Base-by-base conservation (phyloP, 148 eudicot species). In the Diospyros kaki region DNA sequence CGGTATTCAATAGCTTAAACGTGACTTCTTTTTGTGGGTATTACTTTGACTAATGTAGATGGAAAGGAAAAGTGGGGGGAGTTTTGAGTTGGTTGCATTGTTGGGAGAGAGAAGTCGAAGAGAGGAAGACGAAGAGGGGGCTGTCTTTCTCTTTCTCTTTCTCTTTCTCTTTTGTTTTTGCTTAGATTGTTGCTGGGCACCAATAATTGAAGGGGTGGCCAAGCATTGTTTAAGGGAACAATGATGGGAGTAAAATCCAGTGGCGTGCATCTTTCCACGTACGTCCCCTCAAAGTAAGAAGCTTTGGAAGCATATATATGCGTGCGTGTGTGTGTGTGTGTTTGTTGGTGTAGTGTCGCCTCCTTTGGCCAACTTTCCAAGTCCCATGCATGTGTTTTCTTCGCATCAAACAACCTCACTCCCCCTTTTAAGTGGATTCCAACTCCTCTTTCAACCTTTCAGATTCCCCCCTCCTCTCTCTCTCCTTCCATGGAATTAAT, bases 231-330 rank as follows among this genome's bases (percentile, higher is more conserved):
- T 70, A 45, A 72, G 71, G 61, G 63, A 82, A 38, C 73, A 76
- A 79, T 79, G 62, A 79, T 79, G 67, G 68, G 61, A 45, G 62
- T 5, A 38, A 55, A 44, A 63, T 50, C 69, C 7, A 83, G 80
- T 83, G 85, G 85, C 72, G 42, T 82, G 46, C 74, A 70, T 72
- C 85, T 83, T 83, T 83, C 79, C 85, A 83, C 80, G 77, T 76
- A 28, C 28, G 28, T 28, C 28, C 28, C 28, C 28, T 77, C 72
- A 9, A 82, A 67, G 42, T 71, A 10, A 18, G 28, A 28, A 53
- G 65, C 54, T 71, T 78, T 66, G 84, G 81, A 74, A 70, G 73
- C 79, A 28, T 28, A 28, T 28, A 28, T 28, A 28, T 28, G 28
- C 28, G 28, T 28, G 28, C 28, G 28, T 28, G 28, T 28, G 28